Conservation (phyloP, 2,329 filamentous ascomycete species). For the Aspergillus latus region DNA sequence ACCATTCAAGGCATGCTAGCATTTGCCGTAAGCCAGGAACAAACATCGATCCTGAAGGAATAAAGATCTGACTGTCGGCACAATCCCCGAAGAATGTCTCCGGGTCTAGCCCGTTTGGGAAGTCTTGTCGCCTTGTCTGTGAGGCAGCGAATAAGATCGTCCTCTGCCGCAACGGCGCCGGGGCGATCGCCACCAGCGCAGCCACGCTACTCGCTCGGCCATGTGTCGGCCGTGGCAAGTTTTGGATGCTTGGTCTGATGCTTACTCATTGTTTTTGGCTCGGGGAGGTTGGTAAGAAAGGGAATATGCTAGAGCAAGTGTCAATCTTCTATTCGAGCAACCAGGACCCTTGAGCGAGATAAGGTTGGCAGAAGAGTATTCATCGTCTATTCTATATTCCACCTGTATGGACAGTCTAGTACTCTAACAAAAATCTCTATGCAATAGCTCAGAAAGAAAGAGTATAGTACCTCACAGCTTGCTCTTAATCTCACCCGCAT, state of each 20-base stretch:
- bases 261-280: too few species aligned
- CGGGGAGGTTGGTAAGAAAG: too few species aligned
- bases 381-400: background rate
- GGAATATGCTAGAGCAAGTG: too few species aligned
- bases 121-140: background rate
- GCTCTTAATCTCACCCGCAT: conserved; percentile 38
- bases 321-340: too few species aligned
- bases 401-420: background rate
- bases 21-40: background rate
- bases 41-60: background rate
- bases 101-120: conserved; percentile 1
- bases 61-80: conserved; percentile 3
- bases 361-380: background rate
- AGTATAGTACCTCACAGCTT: conserved; percentile 33
- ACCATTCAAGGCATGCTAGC: background rate
- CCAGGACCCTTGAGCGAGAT: too few species aligned
- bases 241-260: background rate
- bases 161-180: background rate
- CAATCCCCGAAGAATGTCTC: background rate
- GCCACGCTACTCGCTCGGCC: background rate
- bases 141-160: background rate
- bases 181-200: background rate
- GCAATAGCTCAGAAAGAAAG: too few species aligned
- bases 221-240: background rate
- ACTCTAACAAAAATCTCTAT: conserved; percentile 10